Base-by-base conservation (phyloP, 805 yeast species). In the Maudiozyma saulgeensis region DNA sequence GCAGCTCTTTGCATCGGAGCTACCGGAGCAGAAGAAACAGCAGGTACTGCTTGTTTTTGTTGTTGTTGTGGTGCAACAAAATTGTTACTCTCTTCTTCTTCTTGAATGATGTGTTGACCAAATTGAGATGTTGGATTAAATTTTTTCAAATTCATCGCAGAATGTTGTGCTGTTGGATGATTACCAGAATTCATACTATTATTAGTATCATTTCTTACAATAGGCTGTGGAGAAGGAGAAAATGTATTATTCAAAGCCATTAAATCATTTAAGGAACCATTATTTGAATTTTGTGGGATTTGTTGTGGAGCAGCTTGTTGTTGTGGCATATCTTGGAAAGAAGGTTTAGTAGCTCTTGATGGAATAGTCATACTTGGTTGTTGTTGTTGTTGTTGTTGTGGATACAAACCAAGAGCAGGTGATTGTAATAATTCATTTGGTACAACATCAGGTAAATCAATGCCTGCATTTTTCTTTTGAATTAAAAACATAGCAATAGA, bases 401-500 rank as follows among this genome's bases (percentile, higher is more conserved):
- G 54, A 41, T 55, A 55, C 15, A 66, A 48, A 3, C 62, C 66
- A 18, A 67, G 45, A 2, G 67, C 66, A 31, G 71, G 64, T 15
- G 70, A 59, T 41, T 63, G 66, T 44, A 80, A 61, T 56, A 90
- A 71, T 25, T 79, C 74, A 18, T 77, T 77, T 2, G 96, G 96
- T 21, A 89, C 79, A 13, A 82, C 76, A 50, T 79, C 79, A 2
- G 99, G 98, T 54, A 93, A 73, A 26, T 78, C 81, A 37, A 72
- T 73, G 18, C 98, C 98, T 2, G 85, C 76, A 51, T 90, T 73
- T 59, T 79, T 84, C 67, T 84, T 86, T 68, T 89, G 95, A 8
- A 93, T 93, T 56, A 93, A 76, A 63, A 83, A 91, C 87, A 93
- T 84, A 16, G 98, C 97, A 61, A 93, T 83, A 2, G 95, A 82